phyloP scores from a whole-genome alignment of 208 protist species.

The Histomonas meleagridis region DNA sequence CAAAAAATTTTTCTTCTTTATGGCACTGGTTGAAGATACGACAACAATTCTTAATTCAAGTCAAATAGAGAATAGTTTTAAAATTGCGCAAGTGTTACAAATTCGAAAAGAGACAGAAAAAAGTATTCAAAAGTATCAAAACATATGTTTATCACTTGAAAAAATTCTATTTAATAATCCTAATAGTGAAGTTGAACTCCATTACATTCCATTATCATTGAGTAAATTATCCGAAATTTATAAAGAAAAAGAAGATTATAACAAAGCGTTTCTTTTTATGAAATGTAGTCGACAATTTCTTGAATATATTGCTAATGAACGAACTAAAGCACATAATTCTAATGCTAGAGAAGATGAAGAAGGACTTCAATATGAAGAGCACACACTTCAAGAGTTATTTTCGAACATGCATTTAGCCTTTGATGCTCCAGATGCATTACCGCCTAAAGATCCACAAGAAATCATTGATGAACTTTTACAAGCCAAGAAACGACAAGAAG shows the following conservation, averaged over 20 bases:
- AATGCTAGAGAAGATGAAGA: background rate
- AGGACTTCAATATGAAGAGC: background rate
- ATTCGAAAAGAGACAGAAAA: background rate
- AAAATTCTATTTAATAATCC: background rate
- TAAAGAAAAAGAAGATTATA: background rate
- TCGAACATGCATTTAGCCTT: background rate
- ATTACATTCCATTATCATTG: background rate
- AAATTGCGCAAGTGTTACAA: background rate
- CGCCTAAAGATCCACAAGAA: background rate
- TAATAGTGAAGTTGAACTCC: background rate
- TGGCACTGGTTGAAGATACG: background rate
- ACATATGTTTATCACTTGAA: background rate
- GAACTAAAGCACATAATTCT: background rate
- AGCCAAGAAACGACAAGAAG: slow-evolving; percentile 4
- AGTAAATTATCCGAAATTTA: slow-evolving; percentile 5
- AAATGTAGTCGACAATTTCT: background rate
- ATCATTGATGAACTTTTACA: background rate
- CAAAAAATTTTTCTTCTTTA: no score
- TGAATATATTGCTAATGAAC: background rate
- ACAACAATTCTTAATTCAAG: background rate
- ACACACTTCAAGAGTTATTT: background rate
- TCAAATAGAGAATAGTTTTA: background rate
- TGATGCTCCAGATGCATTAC: background rate
- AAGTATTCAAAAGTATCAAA: background rate
- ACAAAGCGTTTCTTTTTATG: background rate